Evolutionary conservation across 306 rosid genomes (phyloP), one percentile per base, ranked within the genome.

Genomic region (Lathyrus oleraceus): DNA sequence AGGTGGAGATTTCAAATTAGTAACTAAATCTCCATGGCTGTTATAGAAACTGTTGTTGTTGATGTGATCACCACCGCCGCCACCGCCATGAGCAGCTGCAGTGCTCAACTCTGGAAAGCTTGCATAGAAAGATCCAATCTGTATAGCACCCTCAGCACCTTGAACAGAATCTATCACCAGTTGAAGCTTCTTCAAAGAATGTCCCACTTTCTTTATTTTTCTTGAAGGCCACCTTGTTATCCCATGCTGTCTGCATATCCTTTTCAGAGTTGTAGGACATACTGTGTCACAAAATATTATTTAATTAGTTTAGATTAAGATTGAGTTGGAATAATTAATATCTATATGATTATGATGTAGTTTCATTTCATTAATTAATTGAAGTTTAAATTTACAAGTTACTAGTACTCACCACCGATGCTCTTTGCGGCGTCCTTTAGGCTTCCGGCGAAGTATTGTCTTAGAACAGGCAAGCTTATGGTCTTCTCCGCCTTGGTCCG

Each of bases 181-280:
- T n/a, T 87, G 91, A 61, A 87, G 87, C 69, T 87, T 87, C 77
- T 80, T 80, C 10, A 85, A 57, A 23, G 91, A 85, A 76, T 84
- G 96, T 0, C 89, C 86, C 1, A 87, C 91, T 52, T 82, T 89
- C 81, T 87, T 87, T 16, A 85, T 89, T 80, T 81, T 89, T 65
- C 89, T 65, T 5, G 96, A 85, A 11, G 90, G 91, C 87, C 91
- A 85, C 65, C 96, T 66, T 4, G 78, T 79, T 10, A 87, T 87
- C 21, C 87, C 92, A 59, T 87, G 89, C 70, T 87, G 90, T 71
- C 86, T 85, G 82, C 96, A 85, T 75, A 89, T 89, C 81, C 92
- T 78, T 67, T 85, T 89, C 73, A 85, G 79, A 35, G 96, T 85
- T 13, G 92, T 89, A n/a, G 89, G 85, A 59, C 92, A 85, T 19